Conservation (phyloP, 2,329 filamentous ascomycete species). For the Drechslera avenae region DNA sequence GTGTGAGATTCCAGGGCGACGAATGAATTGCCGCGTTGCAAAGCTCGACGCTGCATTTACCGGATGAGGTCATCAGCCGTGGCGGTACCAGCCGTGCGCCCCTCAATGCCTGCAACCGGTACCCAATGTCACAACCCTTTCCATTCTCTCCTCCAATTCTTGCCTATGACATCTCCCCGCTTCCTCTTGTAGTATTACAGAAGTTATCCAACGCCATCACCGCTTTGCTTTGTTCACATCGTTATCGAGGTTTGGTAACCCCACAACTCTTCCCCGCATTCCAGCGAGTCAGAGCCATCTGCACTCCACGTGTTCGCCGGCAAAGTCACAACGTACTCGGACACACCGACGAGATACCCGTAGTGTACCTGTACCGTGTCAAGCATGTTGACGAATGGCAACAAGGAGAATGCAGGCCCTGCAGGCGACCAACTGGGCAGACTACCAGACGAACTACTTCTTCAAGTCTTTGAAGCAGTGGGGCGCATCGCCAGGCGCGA, state of each 20-base stretch:
- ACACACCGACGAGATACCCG: background rate
- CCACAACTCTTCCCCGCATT: slow-evolving; percentile 16
- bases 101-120: no score
- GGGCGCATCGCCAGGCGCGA: slow-evolving; percentile 32
- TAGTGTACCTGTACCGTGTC: slow-evolving; percentile 1
- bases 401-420: background rate
- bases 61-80: no score
- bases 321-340: slow-evolving; percentile 6
- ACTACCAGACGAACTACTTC: slow-evolving; percentile 40
- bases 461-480: slow-evolving; percentile 38
- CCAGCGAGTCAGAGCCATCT: slow-evolving; percentile 10
- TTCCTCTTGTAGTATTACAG: no score
- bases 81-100: no score
- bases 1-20: no score
- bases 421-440: slow-evolving; percentile 21
- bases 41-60: no score
- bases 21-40: no score
- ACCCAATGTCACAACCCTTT: no score
- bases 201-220: no score
- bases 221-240: background rate
- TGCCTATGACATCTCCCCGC: no score
- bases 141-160: background rate
- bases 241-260: slow-evolving; percentile 1
- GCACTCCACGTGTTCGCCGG: slow-evolving; percentile 21
- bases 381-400: slow-evolving; percentile 1